Evolutionary conservation across 371 early-diverging fungal species (phyloP).

Genomic region (Basidiobolus meristosporus): DNA sequence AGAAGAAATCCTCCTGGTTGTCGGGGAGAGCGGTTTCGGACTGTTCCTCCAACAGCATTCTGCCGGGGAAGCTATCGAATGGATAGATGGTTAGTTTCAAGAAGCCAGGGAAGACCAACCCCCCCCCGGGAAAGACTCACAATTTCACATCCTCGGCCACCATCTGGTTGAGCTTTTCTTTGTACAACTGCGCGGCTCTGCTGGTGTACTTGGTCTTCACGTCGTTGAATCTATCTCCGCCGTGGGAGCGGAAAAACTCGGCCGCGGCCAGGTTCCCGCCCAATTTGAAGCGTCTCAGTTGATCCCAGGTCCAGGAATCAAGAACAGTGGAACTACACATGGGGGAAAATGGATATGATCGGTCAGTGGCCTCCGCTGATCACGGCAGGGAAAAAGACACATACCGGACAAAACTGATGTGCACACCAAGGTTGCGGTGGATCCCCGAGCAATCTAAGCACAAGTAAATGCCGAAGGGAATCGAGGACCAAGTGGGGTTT

Average conservation of each 20-base stretch:
- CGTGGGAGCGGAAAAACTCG: constrained; percentile 62
- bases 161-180: constrained; percentile 52
- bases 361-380: background rate
- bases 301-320: constrained; percentile 88
- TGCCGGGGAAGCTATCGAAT: background rate
- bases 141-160: constrained; percentile 33
- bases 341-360: background rate
- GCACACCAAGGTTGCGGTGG: constrained; percentile 88
- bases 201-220: constrained; percentile 70
- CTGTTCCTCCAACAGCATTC: background rate
- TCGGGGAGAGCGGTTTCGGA: background rate
- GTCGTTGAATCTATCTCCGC: constrained; percentile 24
- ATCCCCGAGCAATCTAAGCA: constrained; percentile 96
- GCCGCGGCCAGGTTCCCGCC: constrained; percentile 64
- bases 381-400: background rate
- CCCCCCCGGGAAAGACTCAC: background rate
- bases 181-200: constrained; percentile 60
- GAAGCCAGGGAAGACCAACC: background rate
- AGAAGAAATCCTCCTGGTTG: constrained; percentile 1
- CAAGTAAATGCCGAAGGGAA: constrained; percentile 94
- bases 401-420: constrained; percentile 90
- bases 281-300: constrained; percentile 83
- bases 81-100: background rate
- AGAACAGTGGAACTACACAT: constrained; percentile 50
- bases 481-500: constrained; percentile 94